Evolutionary conservation across 106 monocot genomes (phyloP).

Genomic region (Triglochin maritima): DNA sequence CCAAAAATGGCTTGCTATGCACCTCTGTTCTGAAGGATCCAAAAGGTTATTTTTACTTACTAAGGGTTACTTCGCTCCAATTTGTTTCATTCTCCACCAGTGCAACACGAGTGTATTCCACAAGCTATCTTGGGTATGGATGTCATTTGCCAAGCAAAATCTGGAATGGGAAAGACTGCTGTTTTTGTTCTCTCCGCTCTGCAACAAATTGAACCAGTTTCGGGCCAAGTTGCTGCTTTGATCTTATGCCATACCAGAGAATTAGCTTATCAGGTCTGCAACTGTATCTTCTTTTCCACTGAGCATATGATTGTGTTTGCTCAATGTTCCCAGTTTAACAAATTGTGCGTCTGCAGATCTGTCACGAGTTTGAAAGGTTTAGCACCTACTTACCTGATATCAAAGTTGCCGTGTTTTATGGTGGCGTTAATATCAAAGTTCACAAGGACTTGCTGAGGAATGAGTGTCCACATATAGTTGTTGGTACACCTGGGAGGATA

Average conservation of each 20-base stretch:
- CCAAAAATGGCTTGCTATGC: constrained; percentile 51
- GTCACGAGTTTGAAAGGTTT: constrained; percentile 97
- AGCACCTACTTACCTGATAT: constrained; percentile 79
- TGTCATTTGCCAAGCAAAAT: constrained; percentile 99
- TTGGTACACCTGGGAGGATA: constrained; percentile 97
- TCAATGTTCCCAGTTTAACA: not conserved
- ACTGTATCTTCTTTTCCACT: not conserved
- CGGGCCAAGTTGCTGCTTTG: constrained; percentile 92
- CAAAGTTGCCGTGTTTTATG: constrained; percentile 96
- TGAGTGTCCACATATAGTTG: constrained; percentile 97
- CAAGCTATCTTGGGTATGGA: constrained; percentile 99
- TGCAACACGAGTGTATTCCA: constrained; percentile 99
- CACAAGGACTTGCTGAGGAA: constrained; percentile 95
- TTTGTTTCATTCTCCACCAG: constrained; percentile 95
- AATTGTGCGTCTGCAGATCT: constrained; percentile 46
- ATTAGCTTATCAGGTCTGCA: constrained; percentile 82
- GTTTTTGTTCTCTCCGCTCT: constrained; percentile 95
- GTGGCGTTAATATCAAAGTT: constrained; percentile 75
- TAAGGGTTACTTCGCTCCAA: constrained; percentile 68
- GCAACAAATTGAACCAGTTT: constrained; percentile 93
- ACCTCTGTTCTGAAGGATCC: constrained; percentile 59
- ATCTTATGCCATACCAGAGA: constrained; percentile 95
- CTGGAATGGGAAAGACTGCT: constrained; percentile 99
- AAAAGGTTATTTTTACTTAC: constrained; percentile 75
- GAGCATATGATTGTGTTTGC: not conserved